Percentiles rank a stretch among this genome's conserved stretches.
Evolutionary conservation across 2,329 filamentous ascomycete species (phyloP).

Genomic region (Elsinoe necatrix): DNA sequence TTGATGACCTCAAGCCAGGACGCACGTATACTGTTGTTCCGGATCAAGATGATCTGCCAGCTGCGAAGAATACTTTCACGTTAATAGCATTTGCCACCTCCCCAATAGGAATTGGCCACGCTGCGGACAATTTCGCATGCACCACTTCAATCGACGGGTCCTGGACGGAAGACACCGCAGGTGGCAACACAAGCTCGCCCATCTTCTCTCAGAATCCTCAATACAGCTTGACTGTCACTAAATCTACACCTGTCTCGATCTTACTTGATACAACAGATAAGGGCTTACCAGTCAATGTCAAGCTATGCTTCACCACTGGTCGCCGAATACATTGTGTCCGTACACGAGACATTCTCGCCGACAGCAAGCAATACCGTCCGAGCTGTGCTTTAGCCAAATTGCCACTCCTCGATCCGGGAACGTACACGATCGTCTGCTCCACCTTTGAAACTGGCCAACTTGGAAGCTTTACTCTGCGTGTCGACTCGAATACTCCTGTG

Average conservation of each 20-base stretch:
- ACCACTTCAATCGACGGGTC: conserved; percentile 51
- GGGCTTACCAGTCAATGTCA: conserved; percentile 72
- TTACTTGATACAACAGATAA: conserved; percentile 60
- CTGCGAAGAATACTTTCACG: conserved; percentile 72
- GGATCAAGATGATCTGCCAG: conserved; percentile 68
- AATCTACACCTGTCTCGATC: conserved; percentile 57
- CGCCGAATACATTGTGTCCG: conserved; percentile 61
- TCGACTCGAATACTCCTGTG: conserved; percentile 57
- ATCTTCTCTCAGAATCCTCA: conserved; percentile 83
- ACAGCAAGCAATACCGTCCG: conserved; percentile 81
- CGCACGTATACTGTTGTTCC: conserved; percentile 57
- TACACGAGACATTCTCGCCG: conserved; percentile 67
- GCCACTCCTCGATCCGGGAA: conserved; percentile 54
- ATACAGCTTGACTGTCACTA: conserved; percentile 57
- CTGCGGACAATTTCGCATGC: conserved; percentile 52
- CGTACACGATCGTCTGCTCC: conserved; percentile 82
- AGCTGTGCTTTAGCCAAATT: conserved; percentile 65
- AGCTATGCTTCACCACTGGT: conserved; percentile 69
- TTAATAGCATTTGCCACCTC: conserved; percentile 69
- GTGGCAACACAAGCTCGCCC: conserved; percentile 70
- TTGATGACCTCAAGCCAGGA: conserved; percentile 52
- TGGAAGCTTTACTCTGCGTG: conserved; percentile 62
- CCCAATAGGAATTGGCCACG: conserved; percentile 53
- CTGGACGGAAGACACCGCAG: conserved; percentile 74
- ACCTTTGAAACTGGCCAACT: conserved; percentile 77